phyloP scores from a whole-genome alignment of 371 early-diverging fungal species.

The Cokeromyces recurvatus region DNA sequence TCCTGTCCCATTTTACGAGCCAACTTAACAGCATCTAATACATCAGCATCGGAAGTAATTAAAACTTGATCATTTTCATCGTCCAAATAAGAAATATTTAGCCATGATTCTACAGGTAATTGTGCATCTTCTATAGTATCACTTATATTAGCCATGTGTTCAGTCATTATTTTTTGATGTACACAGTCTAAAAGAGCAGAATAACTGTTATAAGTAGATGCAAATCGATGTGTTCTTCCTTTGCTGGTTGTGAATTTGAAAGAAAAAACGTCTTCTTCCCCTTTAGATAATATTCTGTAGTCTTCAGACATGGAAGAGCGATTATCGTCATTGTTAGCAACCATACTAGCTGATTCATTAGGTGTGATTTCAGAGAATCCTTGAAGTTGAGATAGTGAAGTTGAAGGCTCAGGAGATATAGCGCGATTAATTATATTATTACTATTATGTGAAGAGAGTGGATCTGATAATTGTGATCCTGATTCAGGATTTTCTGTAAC shows the following conservation, averaged over 20 bases:
- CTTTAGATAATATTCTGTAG: background rate
- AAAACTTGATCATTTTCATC: constrained; percentile 88
- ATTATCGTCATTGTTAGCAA: constrained; percentile 34
- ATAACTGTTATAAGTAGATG: constrained; percentile 20
- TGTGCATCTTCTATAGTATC: constrained; percentile 2
- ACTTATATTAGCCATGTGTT: constrained; percentile 20
- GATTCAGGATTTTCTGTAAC: constrained; percentile 27
- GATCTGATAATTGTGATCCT: constrained; percentile 37
- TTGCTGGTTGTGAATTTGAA: constrained; percentile 36
- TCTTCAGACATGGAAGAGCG: constrained; percentile 48
- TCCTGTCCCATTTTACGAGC: constrained; percentile 72
- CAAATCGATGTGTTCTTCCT: constrained; percentile 35
- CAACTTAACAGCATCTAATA: constrained; percentile 77
- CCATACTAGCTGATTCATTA: constrained; percentile 49
- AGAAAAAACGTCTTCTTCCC: constrained; percentile 23
- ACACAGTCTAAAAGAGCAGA: constrained; percentile 25
- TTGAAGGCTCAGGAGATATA: constrained; percentile 39
- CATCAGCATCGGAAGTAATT: constrained; percentile 72
- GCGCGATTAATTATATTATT: constrained; percentile 5
- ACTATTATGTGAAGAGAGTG: constrained; percentile 20
- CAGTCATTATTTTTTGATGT: constrained; percentile 33
- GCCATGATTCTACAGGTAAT: constrained; percentile 23
- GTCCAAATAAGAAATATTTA: constrained; percentile 78
- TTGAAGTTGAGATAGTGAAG: constrained; percentile 28
- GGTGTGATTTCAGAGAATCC: constrained; percentile 44